Evolutionary conservation across 2,329 filamentous ascomycete genomes (phyloP).

Genomic region (Daldinia eschscholtzii): DNA sequence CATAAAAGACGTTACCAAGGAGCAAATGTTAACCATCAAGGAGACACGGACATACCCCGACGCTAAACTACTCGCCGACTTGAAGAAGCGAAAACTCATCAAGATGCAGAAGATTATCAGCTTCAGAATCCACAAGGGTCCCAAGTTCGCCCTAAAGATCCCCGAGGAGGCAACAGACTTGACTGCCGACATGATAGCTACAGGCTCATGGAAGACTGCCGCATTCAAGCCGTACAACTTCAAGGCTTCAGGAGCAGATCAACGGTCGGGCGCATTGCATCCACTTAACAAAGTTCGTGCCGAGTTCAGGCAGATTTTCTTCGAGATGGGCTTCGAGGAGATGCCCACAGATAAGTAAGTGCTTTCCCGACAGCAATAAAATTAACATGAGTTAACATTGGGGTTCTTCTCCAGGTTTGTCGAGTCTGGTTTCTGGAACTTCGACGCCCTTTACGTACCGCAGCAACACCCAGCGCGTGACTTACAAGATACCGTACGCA

Average conservation of each 20-base stretch:
- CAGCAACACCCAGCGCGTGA: slow-evolving; percentile 98
- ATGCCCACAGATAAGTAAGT: slow-evolving; percentile 77
- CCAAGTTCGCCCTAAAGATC: slow-evolving; percentile 90
- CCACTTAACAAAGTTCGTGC: slow-evolving; percentile 93
- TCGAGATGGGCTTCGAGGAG: slow-evolving; percentile 98
- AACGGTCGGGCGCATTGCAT: slow-evolving; percentile 71
- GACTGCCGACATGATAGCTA: slow-evolving; percentile 90
- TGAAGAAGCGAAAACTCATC: slow-evolving; percentile 93
- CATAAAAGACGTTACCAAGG: slow-evolving; percentile 83
- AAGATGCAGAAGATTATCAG: slow-evolving; percentile 84
- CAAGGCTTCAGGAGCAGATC: slow-evolving; percentile 69
- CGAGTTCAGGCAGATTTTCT: slow-evolving; percentile 94
- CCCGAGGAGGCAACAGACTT: slow-evolving; percentile 94
- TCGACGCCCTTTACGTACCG: slow-evolving; percentile 94
- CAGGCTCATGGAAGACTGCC: slow-evolving; percentile 90
- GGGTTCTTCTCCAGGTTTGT: slow-evolving; percentile 74
- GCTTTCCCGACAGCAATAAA: not conserved
- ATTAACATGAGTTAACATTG: slow-evolving; percentile 14
- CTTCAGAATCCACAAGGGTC: slow-evolving; percentile 86
- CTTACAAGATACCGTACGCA: slow-evolving; percentile 81
- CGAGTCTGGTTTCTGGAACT: slow-evolving; percentile 98
- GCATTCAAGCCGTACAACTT: slow-evolving; percentile 81
- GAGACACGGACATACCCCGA: slow-evolving; percentile 77
- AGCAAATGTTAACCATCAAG: slow-evolving; percentile 80
- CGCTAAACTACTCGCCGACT: slow-evolving; percentile 79